Conservation (phyloP, 176 grass and related monocot genomes). For the Hyparrhenia diplandra region DNA sequence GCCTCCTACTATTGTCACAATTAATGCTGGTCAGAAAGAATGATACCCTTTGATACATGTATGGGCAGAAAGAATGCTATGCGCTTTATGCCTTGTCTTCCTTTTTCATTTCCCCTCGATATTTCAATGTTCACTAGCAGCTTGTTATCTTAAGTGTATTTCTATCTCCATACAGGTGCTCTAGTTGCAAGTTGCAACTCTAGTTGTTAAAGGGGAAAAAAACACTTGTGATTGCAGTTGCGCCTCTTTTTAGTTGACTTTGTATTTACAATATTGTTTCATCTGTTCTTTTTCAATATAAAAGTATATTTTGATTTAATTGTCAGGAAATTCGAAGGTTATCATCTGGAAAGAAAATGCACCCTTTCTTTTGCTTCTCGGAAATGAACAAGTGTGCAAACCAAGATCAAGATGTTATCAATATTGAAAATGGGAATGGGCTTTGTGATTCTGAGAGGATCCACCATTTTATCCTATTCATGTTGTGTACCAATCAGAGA, state of each 20-base stretch:
- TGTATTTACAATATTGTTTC: constrained; percentile 2
- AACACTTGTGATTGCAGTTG: not conserved
- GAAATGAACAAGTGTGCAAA: constrained; percentile 46
- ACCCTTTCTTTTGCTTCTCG: constrained; percentile 81
- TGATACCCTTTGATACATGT: not conserved
- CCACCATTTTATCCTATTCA: constrained; percentile 67
- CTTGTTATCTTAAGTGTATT: not conserved
- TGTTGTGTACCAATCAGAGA: constrained; percentile 58
- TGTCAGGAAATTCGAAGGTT: constrained; percentile 74
- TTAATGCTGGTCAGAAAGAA: not conserved
- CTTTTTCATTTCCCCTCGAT: constrained; percentile 1
- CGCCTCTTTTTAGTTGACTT: constrained; percentile 7
- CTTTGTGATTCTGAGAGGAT: constrained; percentile 33
- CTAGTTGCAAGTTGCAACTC: not conserved
- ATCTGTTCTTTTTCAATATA: not conserved
- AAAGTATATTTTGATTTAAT: constrained; percentile 18
- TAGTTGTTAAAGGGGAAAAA: not conserved
- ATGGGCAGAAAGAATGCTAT: not conserved
- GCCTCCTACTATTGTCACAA: not conserved
- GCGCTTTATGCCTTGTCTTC: not conserved
- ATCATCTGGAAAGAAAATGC: constrained; percentile 79
- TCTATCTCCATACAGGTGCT: constrained; percentile 1
- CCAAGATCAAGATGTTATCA: constrained; percentile 49
- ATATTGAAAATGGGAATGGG: constrained; percentile 24
- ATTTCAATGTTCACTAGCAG: not conserved